Base-by-base conservation (phyloP, 352 stramenopile genomes). In the Globisporangium solare region DNA sequence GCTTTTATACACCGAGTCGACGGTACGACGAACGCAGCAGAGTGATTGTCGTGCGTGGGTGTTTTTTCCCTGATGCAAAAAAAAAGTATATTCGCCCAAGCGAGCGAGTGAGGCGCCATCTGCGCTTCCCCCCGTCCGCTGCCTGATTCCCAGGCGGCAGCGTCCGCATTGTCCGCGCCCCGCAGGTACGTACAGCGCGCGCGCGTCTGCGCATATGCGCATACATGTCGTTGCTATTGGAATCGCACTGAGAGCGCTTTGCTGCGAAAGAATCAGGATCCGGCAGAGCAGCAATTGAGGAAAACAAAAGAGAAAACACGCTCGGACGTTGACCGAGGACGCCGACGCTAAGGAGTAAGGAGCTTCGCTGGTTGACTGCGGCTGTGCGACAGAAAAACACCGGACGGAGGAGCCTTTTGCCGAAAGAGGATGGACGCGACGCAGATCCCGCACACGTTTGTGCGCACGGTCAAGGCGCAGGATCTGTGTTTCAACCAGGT, bases 401-500 rank as follows among this genome's bases (percentile, higher is more conserved):
- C n/a, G 6, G 27, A 35, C 4, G 27, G 27, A 35, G 5, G 27
- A 35, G 27, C 27, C 6, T 35, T 35, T 35, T 35, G 27, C 6
- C 27, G 27, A 35, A 35, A 27, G 37, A 52, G 37, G 39, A 76
- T 73, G 68, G 68, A 74, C 62, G 47, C 41, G 21, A 84, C 73
- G 67, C 65, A 85, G 51, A 67, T 88, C 61, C 77, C 79, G 55
- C 79, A 87, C 67, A 93, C 83, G 53, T 93, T 90, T 56, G 83
- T 93, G 65, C 76, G 81, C 54, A 89, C 77, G 14, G 83, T 93
- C 49, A 91, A 91, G 61, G 79, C 83, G 45, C 74, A 89, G 56
- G 83, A 88, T 59, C 63, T 93, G 49, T 83, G 70, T 58, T 90
- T 89, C 56, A 79, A 80, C 58, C 79, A 86, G 47, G 83, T 93